phyloP scores from a whole-genome alignment of 176 grass and related monocot genomes.

The Avena insularis region DNA sequence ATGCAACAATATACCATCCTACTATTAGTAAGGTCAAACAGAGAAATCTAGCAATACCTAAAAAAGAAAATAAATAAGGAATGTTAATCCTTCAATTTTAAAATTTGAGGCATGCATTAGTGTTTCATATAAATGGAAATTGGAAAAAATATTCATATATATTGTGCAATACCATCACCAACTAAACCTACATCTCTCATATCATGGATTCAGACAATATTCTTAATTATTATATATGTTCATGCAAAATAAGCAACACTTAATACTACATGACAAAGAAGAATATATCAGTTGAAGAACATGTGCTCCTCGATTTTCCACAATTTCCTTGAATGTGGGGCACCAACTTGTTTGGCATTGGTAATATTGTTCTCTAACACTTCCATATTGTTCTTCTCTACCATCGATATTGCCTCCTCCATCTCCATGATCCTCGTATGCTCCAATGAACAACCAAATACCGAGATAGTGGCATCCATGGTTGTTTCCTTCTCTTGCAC shows the following conservation, averaged over 20 bases:
- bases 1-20: too few relatives aligned
- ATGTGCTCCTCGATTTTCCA: conserved; percentile 40
- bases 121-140: not conserved
- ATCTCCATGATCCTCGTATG: too few relatives aligned
- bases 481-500: not conserved
- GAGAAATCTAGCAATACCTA: not conserved
- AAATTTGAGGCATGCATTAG: not conserved
- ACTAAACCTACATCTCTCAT: too few relatives aligned
- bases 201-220: too few relatives aligned
- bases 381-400: too few relatives aligned
- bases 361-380: not conserved
- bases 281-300: not conserved
- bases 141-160: too few relatives aligned
- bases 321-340: conserved; percentile 8
- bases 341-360: not conserved
- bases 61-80: not conserved
- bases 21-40: too few relatives aligned
- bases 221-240: too few relatives aligned
- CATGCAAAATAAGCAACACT: not conserved
- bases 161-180: too few relatives aligned
- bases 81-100: not conserved
- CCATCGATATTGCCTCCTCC: too few relatives aligned
- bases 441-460: too few relatives aligned
- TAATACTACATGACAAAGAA: not conserved
- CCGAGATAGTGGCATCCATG: not conserved